Evolutionary conservation across 257 asterid species (phyloP).

Genomic region (Solanum commersonii): DNA sequence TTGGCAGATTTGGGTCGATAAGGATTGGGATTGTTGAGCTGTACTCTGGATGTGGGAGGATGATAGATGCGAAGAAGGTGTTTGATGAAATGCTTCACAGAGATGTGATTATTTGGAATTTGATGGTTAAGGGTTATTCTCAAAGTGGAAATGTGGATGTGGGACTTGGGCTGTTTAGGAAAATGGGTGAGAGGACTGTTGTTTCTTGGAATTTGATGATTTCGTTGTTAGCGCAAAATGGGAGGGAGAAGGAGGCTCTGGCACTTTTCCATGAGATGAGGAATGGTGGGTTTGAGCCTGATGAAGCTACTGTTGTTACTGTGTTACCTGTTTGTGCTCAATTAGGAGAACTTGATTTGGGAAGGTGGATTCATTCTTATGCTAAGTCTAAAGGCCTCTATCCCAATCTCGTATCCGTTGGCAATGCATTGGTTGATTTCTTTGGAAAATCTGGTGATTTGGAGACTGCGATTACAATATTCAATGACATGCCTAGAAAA

Average conservation of each 20-base stretch:
- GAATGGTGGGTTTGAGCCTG: conserved; percentile 21
- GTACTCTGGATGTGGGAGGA: conserved; percentile 13
- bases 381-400: conserved; percentile 18
- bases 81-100: conserved; percentile 32
- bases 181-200: conserved; percentile 30
- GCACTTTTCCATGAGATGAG: conserved; percentile 23
- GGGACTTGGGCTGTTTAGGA: conserved; percentile 22
- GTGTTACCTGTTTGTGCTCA: conserved; percentile 28
- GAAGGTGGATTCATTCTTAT: conserved; percentile 29
- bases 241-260: conserved; percentile 26
- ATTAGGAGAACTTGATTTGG: conserved; percentile 21
- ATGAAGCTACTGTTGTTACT: conserved; percentile 34
- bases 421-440: conserved; percentile 26
- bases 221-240: conserved; percentile 19
- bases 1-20: conserved; percentile 18
- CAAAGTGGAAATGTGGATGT: conserved; percentile 15
- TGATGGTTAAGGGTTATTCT: conserved; percentile 36
- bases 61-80: conserved; percentile 21
- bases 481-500: conserved; percentile 17
- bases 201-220: conserved; percentile 39
- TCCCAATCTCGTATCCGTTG: conserved; percentile 18
- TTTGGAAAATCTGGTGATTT: conserved; percentile 27
- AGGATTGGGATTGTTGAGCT: conserved; percentile 29
- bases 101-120: conserved; percentile 38
- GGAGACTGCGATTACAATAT: conserved; percentile 15